Evolutionary conservation across 83 land plant genomes (phyloP).

Genomic region (Larix sibirica): DNA sequence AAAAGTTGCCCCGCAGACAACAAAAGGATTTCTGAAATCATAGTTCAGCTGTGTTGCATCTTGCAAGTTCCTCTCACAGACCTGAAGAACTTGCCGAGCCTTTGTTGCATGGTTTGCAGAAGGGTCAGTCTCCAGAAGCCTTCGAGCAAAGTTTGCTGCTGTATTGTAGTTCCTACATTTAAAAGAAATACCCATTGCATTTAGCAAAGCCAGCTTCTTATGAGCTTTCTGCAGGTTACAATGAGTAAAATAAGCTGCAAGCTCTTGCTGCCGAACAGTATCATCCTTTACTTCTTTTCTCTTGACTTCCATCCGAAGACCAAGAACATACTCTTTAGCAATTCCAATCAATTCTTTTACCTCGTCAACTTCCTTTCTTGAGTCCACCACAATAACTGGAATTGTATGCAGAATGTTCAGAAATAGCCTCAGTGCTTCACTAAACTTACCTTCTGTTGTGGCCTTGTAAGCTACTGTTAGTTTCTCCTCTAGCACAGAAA

Average conservation of each 20-base stretch:
- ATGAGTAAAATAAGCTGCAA: constrained; percentile 82
- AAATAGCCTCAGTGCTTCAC: constrained; percentile 65
- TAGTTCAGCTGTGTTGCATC: constrained; percentile 66
- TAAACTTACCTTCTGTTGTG: constrained; percentile 71
- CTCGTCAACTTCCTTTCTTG: constrained; percentile 79
- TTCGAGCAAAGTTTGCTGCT: constrained; percentile 64
- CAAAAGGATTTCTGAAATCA: constrained; percentile 75
- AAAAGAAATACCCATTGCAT: constrained; percentile 64
- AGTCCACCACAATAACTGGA: constrained; percentile 71
- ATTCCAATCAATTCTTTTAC: constrained; percentile 71
- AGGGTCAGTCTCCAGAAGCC: constrained; percentile 68
- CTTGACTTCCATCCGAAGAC: constrained; percentile 68
- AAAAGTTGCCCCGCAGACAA: constrained; percentile 46
- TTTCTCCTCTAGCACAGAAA: constrained; percentile 62
- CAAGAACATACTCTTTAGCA: constrained; percentile 68
- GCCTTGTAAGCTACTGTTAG: constrained; percentile 58
- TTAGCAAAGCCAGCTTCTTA: constrained; percentile 55
- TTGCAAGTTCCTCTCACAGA: constrained; percentile 57
- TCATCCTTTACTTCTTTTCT: constrained; percentile 64
- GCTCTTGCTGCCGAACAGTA: constrained; percentile 67
- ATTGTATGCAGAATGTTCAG: constrained; percentile 65
- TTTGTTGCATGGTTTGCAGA: constrained; percentile 39
- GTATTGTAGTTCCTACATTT: constrained; percentile 52
- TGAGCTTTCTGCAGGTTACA: constrained; percentile 69
- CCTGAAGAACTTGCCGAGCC: constrained; percentile 62